Evolutionary conservation across 768 basidiomycete species (phyloP).

Genomic region (Leccinum boreale): DNA sequence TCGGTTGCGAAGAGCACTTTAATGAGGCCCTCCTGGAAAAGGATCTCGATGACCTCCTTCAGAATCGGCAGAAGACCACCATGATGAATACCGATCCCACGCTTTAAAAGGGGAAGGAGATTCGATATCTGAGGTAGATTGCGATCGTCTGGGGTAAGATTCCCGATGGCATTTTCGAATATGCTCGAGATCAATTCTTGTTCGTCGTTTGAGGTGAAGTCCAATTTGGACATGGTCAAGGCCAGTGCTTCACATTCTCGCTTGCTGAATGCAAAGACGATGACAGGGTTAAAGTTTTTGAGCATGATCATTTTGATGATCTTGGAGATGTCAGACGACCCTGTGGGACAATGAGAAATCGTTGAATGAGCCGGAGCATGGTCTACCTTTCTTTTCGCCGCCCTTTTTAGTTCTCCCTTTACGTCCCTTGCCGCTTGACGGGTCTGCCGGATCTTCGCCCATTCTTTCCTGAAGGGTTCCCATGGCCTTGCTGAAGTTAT

Average conservation of each 20-base stretch:
- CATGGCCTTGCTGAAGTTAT: conserved; percentile 98
- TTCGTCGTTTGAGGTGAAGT: conserved; percentile 92
- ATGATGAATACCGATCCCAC: conserved; percentile 98
- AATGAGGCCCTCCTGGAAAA: conserved; percentile 97
- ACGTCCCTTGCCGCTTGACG: conserved; percentile 76
- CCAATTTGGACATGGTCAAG: conserved; percentile 88
- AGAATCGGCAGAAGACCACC: conserved; percentile 95
- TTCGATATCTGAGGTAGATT: conserved; percentile 91
- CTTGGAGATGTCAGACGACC: conserved; percentile 91
- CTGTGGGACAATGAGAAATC: conserved; percentile 37
- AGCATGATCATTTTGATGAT: conserved; percentile 98
- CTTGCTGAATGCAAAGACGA: conserved; percentile 98
- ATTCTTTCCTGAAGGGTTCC: conserved; percentile 78
- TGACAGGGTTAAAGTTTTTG: conserved; percentile 97
- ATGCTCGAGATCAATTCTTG: conserved; percentile 82
- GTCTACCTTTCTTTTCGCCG: conserved; percentile 82
- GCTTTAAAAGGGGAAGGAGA: conserved; percentile 86
- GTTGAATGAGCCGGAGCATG: not conserved
- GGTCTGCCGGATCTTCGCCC: conserved; percentile 92
- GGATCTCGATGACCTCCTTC: conserved; percentile 98
- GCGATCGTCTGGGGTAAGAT: conserved; percentile 81
- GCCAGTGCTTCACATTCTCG: conserved; percentile 96
- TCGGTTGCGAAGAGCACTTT: conserved; percentile 99
- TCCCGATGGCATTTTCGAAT: conserved; percentile 93
- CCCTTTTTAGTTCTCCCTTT: conserved; percentile 95